A percentile compares a stretch with the other conserved stretches of the same genome.
These are phyloP conservation scores for Trichoderma simmonsii DNA, from an alignment of 2,329 filamentous ascomycete species.

Conservation along the genomic window DNA sequence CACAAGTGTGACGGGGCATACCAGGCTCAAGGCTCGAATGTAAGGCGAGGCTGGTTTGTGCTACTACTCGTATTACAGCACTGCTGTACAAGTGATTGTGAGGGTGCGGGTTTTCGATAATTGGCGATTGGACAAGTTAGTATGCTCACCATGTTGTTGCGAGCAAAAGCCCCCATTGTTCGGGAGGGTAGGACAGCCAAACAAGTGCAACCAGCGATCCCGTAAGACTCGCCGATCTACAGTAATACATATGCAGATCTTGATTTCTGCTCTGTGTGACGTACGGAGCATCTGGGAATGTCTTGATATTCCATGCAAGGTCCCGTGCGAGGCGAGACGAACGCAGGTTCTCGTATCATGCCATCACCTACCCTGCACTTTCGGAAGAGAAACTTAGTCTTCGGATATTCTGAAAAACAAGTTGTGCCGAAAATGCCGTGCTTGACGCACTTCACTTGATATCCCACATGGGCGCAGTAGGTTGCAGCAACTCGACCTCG, in stretches of 20 bases:
- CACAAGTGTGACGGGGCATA: background rate
- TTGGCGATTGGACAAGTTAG: background rate
- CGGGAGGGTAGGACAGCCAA: background rate
- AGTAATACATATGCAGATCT: background rate
- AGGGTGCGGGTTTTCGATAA: background rate
- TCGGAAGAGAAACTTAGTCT: no score
- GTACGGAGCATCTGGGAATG: background rate
- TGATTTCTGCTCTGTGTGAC: background rate
- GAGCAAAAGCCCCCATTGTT: background rate
- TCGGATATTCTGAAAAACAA: background rate
- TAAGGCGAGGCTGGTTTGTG: background rate
- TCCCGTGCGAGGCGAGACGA: conserved; percentile 10
- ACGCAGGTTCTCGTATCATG: background rate
- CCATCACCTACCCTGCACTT: background rate
- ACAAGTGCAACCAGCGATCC: background rate
- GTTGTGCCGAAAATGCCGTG: conserved; percentile 5
- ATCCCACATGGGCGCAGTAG: background rate
- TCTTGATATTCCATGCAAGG: background rate
- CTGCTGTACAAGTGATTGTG: background rate
- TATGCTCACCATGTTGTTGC: background rate
- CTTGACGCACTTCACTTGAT: background rate
- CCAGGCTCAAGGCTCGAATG: background rate
- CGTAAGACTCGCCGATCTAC: background rate
- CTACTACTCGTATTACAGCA: background rate
- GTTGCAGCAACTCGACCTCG: background rate